These are phyloP conservation scores for Candida michaelii DNA, from an alignment of 805 yeast species.

Conservation along the genomic window DNA sequence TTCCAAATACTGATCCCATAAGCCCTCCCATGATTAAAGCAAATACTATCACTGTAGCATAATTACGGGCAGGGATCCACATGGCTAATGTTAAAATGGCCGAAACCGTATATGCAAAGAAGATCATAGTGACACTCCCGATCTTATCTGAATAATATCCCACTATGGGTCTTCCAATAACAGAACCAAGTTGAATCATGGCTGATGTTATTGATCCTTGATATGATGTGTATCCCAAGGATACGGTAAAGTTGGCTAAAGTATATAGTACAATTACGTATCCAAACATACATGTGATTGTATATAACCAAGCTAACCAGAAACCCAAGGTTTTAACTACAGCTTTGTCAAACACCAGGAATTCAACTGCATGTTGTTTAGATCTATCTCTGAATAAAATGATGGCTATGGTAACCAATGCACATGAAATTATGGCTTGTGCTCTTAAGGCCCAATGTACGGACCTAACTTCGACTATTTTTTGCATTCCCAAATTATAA, in stretches of 20 bases:
- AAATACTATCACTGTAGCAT: constrained; percentile 54
- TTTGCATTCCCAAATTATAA: constrained; percentile 50
- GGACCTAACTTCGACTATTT: constrained; percentile 33
- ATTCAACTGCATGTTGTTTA: constrained; percentile 22
- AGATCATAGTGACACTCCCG: constrained; percentile 52
- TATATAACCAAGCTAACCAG: constrained; percentile 33
- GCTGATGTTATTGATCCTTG: constrained; percentile 62
- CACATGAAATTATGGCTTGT: constrained; percentile 42
- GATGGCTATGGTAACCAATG: constrained; percentile 24
- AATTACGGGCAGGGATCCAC: constrained; percentile 53
- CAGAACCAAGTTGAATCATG: constrained; percentile 58
- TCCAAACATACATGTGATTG: constrained; percentile 54
- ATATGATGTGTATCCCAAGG: constrained; percentile 54
- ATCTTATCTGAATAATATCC: constrained; percentile 51
- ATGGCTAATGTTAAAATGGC: constrained; percentile 34
- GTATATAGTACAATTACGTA: constrained; percentile 60
- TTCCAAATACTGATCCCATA: constrained; percentile 65
- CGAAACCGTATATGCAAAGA: constrained; percentile 23
- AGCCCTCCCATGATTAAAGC: constrained; percentile 52
- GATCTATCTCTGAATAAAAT: constrained; percentile 18
- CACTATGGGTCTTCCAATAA: constrained; percentile 54
- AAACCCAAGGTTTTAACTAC: constrained; percentile 42
- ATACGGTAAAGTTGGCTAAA: constrained; percentile 57
- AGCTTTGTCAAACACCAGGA: constrained; percentile 36
- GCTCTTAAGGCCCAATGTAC: constrained; percentile 53